Conservation (phyloP, 2,329 filamentous ascomycete species). For the Leptosphaerulina australis region DNA sequence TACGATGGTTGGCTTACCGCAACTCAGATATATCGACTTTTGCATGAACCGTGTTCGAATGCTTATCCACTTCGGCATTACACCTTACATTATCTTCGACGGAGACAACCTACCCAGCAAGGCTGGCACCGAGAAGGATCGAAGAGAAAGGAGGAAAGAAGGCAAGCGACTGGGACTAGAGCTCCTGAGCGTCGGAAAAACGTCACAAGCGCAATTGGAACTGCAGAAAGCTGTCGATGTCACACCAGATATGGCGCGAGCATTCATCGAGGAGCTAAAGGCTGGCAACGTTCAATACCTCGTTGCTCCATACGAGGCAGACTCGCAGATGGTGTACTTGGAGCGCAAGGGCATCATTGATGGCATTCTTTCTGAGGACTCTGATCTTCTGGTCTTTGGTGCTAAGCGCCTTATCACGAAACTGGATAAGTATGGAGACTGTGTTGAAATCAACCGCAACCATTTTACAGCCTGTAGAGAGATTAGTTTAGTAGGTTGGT, state of each 20-base stretch:
- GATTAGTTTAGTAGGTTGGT: constrained; percentile 88
- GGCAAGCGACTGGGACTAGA: constrained; percentile 78
- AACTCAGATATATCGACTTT: constrained; percentile 82
- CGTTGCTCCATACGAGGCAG: constrained; percentile 96
- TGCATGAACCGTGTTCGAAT: constrained; percentile 90
- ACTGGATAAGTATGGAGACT: constrained; percentile 90
- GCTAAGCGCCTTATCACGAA: constrained; percentile 91
- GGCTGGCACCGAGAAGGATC: constrained; percentile 78
- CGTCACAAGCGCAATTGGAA: constrained; percentile 79
- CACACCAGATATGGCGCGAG: constrained; percentile 91
- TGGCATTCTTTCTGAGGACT: constrained; percentile 95
- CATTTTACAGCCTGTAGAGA: constrained; percentile 91
- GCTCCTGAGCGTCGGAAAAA: constrained; percentile 79
- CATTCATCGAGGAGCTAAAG: constrained; percentile 91
- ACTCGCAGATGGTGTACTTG: constrained; percentile 94
- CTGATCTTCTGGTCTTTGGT: constrained; percentile 93
- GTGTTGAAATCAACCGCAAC: constrained; percentile 85
- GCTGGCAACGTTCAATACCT: constrained; percentile 79
- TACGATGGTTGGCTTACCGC: constrained; percentile 17
- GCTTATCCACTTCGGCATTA: constrained; percentile 91
- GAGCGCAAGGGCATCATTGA: constrained; percentile 82
- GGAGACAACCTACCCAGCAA: constrained; percentile 96
- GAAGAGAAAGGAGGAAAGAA: constrained; percentile 76
- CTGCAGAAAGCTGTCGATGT: constrained; percentile 96
- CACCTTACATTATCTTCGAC: constrained; percentile 95